phyloP scores from a whole-genome alignment of 345 rosid species.

The Syzygium grande region DNA sequence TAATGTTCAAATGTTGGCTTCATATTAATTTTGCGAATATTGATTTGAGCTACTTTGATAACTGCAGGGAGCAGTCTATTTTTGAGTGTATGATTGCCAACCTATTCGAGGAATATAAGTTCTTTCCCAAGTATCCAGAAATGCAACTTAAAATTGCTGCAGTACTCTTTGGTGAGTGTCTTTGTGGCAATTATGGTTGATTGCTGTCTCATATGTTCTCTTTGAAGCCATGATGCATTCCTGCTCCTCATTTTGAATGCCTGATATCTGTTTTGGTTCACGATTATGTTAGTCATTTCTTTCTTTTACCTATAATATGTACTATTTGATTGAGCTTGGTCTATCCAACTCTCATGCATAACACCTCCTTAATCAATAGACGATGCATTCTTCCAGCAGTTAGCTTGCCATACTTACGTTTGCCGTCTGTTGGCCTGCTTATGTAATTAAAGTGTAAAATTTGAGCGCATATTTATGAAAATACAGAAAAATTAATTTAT shows the following conservation, averaged over 20 bases:
- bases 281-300: not conserved
- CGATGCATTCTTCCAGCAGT: not conserved
- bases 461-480: not conserved
- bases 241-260: not conserved
- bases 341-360: not conserved
- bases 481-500: not conserved
- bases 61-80: constrained; percentile 76
- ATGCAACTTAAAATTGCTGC: constrained; percentile 91
- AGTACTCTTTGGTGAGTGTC: constrained; percentile 64
- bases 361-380: not conserved
- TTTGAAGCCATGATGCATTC: not conserved
- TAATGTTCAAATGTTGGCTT: not conserved
- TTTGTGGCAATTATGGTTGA: not conserved
- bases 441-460: not conserved
- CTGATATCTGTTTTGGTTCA: not conserved
- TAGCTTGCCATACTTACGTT: not conserved
- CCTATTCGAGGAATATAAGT: constrained; percentile 91
- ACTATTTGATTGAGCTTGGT: not conserved
- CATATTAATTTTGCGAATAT: not conserved
- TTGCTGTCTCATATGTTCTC: not conserved
- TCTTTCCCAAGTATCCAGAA: constrained; percentile 96
- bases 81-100: constrained; percentile 95
- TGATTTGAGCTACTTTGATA: not conserved
- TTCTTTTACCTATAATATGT: not conserved
- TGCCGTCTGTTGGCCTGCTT: not conserved